These are phyloP conservation scores for Solanum microdontum DNA, from an alignment of 257 asterid genomes.

Conservation along the genomic window DNA sequence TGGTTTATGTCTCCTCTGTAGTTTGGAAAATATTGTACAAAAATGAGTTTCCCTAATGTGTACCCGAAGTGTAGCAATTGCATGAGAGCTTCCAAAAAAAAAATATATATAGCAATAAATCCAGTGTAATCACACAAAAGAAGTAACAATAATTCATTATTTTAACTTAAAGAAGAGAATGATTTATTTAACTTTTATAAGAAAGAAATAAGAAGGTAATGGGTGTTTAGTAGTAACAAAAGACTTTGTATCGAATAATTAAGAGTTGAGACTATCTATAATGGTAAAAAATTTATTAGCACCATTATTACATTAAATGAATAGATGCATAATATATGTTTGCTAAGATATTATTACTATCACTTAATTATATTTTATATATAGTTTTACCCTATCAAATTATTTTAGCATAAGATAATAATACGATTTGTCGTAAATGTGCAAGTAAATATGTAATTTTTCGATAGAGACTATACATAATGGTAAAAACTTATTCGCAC, in stretches of 20 bases:
- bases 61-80: not conserved
- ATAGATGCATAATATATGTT: not conserved
- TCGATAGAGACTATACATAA: no score
- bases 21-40: not conserved
- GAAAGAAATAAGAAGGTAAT: not conserved
- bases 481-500: no score
- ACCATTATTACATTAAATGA: not conserved
- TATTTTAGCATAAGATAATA: not conserved
- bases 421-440: not conserved
- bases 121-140: no score
- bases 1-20: not conserved
- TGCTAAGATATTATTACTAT: not conserved
- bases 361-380: not conserved
- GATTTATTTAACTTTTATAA: not conserved
- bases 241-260: not conserved
- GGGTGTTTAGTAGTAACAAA: not conserved
- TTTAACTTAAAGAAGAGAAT: not conserved
- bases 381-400: not conserved
- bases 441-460: not conserved
- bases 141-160: not conserved
- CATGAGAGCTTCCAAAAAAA: not conserved
- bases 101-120: no score
- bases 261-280: not conserved
- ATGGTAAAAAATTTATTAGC: not conserved
- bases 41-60: not conserved